These are phyloP conservation scores for Kwoniella botswanensis DNA, from an alignment of 768 basidiomycete genomes.

Conservation along the genomic window DNA sequence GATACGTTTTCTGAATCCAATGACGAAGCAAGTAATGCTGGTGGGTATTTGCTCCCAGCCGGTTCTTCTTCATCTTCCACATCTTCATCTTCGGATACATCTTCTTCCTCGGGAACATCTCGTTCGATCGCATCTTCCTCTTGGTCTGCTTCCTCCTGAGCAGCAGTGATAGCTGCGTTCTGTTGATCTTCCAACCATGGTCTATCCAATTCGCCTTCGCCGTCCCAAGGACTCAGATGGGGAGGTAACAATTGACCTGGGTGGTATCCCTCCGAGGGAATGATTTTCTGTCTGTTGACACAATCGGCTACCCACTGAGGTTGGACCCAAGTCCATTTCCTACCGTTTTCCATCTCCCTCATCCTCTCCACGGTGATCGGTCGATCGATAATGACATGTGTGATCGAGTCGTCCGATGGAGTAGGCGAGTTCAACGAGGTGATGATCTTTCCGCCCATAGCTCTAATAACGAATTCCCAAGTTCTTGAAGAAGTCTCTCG, in stretches of 20 bases:
- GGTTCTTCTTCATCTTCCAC: constrained; percentile 55
- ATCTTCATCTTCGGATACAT: constrained; percentile 51
- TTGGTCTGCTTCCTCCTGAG: constrained; percentile 58
- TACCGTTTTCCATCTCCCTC: constrained; percentile 68
- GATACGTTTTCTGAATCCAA: constrained; percentile 66
- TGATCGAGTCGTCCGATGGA: constrained; percentile 77
- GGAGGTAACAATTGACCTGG: constrained; percentile 88
- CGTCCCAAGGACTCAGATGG: constrained; percentile 94
- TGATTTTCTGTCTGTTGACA: constrained; percentile 81
- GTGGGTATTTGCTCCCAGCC: constrained; percentile 37
- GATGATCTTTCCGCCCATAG: constrained; percentile 88
- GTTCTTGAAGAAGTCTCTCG: constrained; percentile 88
- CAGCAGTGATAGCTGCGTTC: constrained; percentile 62
- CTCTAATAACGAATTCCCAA: constrained; percentile 91
- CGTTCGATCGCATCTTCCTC: constrained; percentile 48
- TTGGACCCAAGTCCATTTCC: constrained; percentile 83
- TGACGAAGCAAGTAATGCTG: constrained; percentile 60
- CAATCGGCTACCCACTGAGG: constrained; percentile 99
- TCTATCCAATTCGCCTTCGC: constrained; percentile 62
- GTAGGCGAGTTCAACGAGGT: constrained; percentile 66
- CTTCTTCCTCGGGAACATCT: constrained; percentile 52
- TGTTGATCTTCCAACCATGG: constrained; percentile 65
- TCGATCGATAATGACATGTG: constrained; percentile 93
- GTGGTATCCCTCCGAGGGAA: constrained; percentile 81
- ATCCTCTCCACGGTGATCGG: constrained; percentile 63